Percentiles rank a stretch among this genome's conserved stretches.
phyloP scores from a whole-genome alignment of 768 basidiomycete species.

The Mrakia hoshinonis region DNA sequence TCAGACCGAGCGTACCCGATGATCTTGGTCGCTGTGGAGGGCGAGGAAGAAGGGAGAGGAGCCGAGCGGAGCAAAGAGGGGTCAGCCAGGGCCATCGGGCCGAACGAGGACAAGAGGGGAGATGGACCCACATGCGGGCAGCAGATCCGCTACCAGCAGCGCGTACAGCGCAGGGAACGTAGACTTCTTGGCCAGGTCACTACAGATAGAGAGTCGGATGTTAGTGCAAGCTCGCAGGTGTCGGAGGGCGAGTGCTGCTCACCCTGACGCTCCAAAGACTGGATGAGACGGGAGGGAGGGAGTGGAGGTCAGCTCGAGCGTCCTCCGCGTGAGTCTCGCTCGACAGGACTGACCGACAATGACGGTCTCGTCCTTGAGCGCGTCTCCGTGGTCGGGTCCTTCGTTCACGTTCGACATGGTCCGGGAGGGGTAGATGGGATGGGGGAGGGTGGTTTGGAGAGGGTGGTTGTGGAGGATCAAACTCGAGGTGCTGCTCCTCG shows the following conservation, averaged over 20 bases:
- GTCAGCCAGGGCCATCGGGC: not conserved
- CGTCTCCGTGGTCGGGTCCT: not conserved
- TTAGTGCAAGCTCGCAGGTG: too few relatives aligned
- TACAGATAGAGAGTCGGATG: too few relatives aligned
- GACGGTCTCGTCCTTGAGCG: constrained; percentile 6
- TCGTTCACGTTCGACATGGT: not conserved
- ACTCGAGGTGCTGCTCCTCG: not conserved
- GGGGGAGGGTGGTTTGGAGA: not conserved
- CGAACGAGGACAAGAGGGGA: not conserved
- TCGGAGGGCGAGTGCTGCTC: too few relatives aligned
- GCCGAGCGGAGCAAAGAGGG: constrained; percentile 14
- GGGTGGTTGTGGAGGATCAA: not conserved
- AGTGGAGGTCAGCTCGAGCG: not conserved
- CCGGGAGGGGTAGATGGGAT: not conserved
- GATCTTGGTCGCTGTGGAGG: constrained; percentile 25
- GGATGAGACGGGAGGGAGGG: not conserved
- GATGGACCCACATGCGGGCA: not conserved
- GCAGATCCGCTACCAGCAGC: not conserved
- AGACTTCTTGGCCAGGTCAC: constrained; percentile 32
- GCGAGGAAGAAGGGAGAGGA: constrained; percentile 9
- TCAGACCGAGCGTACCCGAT: constrained; percentile 31
- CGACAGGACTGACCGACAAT: constrained; percentile 22
- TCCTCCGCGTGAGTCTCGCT: too few relatives aligned
- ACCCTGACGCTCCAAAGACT: constrained; percentile 32
- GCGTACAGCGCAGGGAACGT: constrained; percentile 8